These are phyloP conservation scores for Magnaporthiopsis poae DNA, from an alignment of 2,329 filamentous ascomycete species.

Conservation along the genomic window DNA sequence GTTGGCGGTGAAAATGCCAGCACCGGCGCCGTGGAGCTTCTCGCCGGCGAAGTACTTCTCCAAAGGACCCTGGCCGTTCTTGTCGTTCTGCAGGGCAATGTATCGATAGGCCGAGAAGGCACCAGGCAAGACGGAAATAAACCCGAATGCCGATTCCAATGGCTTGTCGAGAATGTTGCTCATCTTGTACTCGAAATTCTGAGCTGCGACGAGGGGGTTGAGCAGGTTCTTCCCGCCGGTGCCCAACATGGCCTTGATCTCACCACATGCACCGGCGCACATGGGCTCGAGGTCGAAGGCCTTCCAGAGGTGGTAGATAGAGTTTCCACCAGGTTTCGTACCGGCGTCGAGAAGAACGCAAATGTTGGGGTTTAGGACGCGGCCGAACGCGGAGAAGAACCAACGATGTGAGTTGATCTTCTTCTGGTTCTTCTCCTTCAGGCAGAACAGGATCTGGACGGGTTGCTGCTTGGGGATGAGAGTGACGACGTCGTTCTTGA, in stretches of 20 bases:
- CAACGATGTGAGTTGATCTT: constrained; percentile 99
- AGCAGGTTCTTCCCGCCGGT: constrained; percentile 58
- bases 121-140: constrained; percentile 91
- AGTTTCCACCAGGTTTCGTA: constrained; percentile 85
- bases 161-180: constrained; percentile 98
- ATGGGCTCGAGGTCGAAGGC: constrained; percentile 95
- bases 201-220: constrained; percentile 87
- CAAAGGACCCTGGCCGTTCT: constrained; percentile 80
- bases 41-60: constrained; percentile 97
- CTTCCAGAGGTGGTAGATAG: constrained; percentile 97
- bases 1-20: constrained; percentile 95
- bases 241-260: constrained; percentile 96
- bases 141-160: constrained; percentile 91
- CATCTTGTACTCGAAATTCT: constrained; percentile 99
- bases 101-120: constrained; percentile 98
- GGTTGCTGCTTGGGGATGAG: constrained; percentile 79
- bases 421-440: constrained; percentile 99
- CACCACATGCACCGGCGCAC: constrained; percentile 93
- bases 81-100: constrained; percentile 90
- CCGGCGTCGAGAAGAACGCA: constrained; percentile 93
- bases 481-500: constrained; percentile 82
- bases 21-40: constrained; percentile 85
- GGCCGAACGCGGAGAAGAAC: constrained; percentile 97
- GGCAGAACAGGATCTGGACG: constrained; percentile 91
- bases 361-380: constrained; percentile 86